Percentiles rank a stretch among this genome's conserved stretches.
Conservation (phyloP, 2,329 filamentous ascomycete genomes). For the Exophiala spinifera region DNA sequence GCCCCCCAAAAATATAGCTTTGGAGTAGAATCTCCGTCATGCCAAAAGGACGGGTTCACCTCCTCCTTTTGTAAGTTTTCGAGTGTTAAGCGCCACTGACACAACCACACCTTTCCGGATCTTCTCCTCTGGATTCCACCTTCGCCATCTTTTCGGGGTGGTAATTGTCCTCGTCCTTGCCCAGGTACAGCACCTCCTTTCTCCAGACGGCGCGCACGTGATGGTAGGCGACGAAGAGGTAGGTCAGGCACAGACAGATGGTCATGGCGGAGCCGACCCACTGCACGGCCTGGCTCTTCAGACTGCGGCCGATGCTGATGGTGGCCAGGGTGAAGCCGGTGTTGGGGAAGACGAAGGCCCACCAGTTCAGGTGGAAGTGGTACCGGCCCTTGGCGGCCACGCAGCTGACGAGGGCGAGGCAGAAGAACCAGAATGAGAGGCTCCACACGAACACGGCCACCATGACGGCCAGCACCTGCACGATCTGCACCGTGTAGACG, state of each 20-base stretch:
- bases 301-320: slow-evolving; percentile 54
- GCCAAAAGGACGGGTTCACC: no score
- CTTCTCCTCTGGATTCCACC: slow-evolving; percentile 8
- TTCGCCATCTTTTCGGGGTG: slow-evolving; percentile 17
- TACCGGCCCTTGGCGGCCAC: slow-evolving; percentile 41
- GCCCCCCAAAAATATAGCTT: no score
- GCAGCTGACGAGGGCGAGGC: slow-evolving; percentile 48
- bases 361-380: slow-evolving; percentile 55
- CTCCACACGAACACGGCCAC: slow-evolving; percentile 63
- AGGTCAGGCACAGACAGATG: slow-evolving; percentile 53
- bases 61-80: no score
- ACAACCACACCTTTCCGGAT: slow-evolving; percentile 9
- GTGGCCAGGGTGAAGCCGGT: slow-evolving; percentile 60
- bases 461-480: slow-evolving; percentile 48
- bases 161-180: slow-evolving; percentile 56
- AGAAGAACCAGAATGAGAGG: slow-evolving; percentile 57
- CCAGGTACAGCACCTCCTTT: slow-evolving; percentile 56
- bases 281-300: slow-evolving; percentile 53
- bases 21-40: no score
- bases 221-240: slow-evolving; percentile 51
- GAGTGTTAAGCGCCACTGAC: background rate
- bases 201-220: slow-evolving; percentile 51
- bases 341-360: slow-evolving; percentile 66
- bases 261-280: slow-evolving; percentile 57
- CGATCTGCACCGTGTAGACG: slow-evolving; percentile 33